Conservation (phyloP, 345 rosid genomes). For the Noccaea caerulescens region DNA sequence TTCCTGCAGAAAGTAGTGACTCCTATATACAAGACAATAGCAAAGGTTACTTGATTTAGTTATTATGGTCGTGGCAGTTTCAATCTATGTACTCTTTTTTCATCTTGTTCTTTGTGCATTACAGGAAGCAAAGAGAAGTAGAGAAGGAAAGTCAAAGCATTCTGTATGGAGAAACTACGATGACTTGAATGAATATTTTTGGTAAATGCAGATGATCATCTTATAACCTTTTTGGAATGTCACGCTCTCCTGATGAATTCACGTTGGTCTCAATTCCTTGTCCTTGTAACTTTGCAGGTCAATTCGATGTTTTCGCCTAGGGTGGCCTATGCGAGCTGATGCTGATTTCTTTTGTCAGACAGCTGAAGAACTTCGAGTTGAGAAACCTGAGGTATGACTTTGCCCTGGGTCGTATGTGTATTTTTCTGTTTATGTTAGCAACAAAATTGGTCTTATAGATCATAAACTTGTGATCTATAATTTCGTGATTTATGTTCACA, state of each 20-base stretch:
- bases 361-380: conserved; percentile 42
- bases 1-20: conserved; percentile 68
- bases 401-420: background rate
- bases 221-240: conserved; percentile 22
- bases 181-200: conserved; percentile 71
- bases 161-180: conserved; percentile 81
- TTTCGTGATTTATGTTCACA: conserved; percentile 7
- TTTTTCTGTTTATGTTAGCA: conserved; percentile 6
- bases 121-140: conserved; percentile 72
- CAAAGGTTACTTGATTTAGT: conserved; percentile 47
- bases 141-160: conserved; percentile 69
- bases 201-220: conserved; percentile 47
- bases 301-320: conserved; percentile 65
- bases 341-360: conserved; percentile 68
- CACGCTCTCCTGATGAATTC: conserved; percentile 2
- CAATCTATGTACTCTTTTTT: background rate
- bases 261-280: conserved; percentile 4
- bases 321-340: conserved; percentile 80
- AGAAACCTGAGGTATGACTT: conserved; percentile 57
- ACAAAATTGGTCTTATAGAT: conserved; percentile 14
- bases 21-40: conserved; percentile 62
- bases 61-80: background rate
- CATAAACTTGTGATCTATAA: conserved; percentile 15
- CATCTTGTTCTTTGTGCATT: conserved; percentile 26
- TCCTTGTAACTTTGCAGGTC: conserved; percentile 54